phyloP scores from a whole-genome alignment of 2,329 filamentous ascomycete species.

The Colletotrichum scovillei region DNA sequence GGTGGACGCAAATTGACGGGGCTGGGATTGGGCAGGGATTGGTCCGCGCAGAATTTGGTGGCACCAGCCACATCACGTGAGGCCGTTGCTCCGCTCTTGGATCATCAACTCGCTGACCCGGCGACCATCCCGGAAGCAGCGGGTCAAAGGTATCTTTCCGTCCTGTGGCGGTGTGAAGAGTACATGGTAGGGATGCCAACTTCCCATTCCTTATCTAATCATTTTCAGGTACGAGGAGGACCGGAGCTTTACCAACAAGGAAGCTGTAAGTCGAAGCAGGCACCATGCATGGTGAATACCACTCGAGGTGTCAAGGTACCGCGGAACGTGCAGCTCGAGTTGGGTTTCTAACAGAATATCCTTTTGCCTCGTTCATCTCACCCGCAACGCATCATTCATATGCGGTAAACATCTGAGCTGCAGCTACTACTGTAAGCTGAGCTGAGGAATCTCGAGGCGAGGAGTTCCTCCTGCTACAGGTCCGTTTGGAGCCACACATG shows the following conservation, averaged over 20 bases:
- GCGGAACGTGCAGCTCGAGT: neutral
- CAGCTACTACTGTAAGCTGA: neutral
- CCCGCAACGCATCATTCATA: neutral
- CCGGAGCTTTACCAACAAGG: neutral
- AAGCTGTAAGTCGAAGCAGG: neutral
- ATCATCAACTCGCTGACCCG: conserved; percentile 19
- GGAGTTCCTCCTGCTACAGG: neutral
- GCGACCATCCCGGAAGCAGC: conserved; percentile 32
- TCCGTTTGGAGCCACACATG: conserved; percentile 5
- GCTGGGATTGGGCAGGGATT: conserved; percentile 36
- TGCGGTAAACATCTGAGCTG: neutral
- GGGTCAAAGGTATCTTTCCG: neutral
- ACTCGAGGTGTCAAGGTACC: neutral
- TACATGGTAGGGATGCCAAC: conserved; percentile 6
- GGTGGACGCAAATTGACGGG: conserved; percentile 37
- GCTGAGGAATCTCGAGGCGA: neutral
- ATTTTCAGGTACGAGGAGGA: neutral
- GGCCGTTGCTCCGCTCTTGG: conserved; percentile 1
- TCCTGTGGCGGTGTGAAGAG: neutral
- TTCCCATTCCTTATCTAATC: conserved; percentile 8
- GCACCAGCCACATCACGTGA: conserved; percentile 37
- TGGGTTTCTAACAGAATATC: neutral
- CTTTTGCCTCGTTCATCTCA: neutral
- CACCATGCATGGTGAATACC: neutral
- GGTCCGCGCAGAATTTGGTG: conserved; percentile 29